A percentile compares a stretch with the other conserved stretches of the same genome.
Conservation (phyloP, 192 early-diverging fungal genomes). For the Mortierella claussenii region DNA sequence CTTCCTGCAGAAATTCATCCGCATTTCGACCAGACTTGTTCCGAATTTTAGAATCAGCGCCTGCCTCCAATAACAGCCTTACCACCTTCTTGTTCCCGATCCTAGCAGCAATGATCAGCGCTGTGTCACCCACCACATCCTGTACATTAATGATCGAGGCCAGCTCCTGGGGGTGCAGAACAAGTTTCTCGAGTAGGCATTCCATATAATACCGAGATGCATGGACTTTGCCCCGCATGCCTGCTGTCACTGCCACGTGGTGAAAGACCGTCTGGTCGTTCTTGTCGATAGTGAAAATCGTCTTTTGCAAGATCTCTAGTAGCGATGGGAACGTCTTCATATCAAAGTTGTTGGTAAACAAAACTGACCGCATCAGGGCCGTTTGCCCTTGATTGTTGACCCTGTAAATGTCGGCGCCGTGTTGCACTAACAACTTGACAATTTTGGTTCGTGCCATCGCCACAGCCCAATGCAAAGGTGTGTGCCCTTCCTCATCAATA, state of each 20-base stretch:
- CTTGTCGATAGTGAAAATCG: conserved; percentile 81
- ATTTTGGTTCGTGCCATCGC: conserved; percentile 85
- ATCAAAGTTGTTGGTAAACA: conserved; percentile 91
- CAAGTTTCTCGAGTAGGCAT: conserved; percentile 76
- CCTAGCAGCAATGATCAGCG: conserved; percentile 72
- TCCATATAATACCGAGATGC: conserved; percentile 93
- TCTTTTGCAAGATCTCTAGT: conserved; percentile 78
- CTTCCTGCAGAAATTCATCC: conserved; percentile 64
- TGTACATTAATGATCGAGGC: conserved; percentile 79
- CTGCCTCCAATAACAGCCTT: conserved; percentile 65
- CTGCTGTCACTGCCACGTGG: conserved; percentile 83
- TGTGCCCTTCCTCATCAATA: conserved; percentile 97
- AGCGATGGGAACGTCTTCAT: conserved; percentile 79
- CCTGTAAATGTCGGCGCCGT: conserved; percentile 75
- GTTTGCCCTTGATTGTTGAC: conserved; percentile 91
- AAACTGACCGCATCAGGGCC: conserved; percentile 89
- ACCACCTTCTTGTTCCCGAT: conserved; percentile 70
- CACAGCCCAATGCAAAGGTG: conserved; percentile 95
- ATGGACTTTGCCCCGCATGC: conserved; percentile 72
- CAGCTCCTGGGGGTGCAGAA: conserved; percentile 77
- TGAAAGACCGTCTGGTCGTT: conserved; percentile 90
- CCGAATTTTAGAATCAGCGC: conserved; percentile 69
- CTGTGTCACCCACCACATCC: conserved; percentile 85
- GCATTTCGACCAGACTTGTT: conserved; percentile 78
- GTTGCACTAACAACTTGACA: conserved; percentile 77